Percentiles rank a stretch among this genome's conserved stretches.
Evolutionary conservation across 2,329 filamentous ascomycete species (phyloP).

Genomic region (Lasiodiplodia hormozganensis): DNA sequence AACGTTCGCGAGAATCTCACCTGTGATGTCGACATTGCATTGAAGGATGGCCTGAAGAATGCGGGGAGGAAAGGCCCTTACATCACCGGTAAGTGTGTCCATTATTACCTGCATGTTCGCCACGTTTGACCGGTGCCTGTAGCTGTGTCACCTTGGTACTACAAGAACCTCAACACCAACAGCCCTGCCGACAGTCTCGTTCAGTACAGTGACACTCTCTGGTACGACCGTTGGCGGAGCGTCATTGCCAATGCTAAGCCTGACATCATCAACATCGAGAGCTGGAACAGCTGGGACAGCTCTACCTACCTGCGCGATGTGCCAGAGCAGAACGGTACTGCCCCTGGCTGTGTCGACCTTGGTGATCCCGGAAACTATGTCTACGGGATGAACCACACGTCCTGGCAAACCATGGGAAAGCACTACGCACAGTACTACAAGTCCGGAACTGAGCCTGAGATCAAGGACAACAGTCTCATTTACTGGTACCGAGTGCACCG

Average conservation of each 20-base stretch:
- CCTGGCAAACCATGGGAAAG: slow-evolving; percentile 48
- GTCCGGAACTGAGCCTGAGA: slow-evolving; percentile 39
- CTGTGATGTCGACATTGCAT: slow-evolving; percentile 39
- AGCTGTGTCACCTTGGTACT: slow-evolving; percentile 51
- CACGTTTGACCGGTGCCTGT: slow-evolving; percentile 26
- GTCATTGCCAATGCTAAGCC: slow-evolving; percentile 40
- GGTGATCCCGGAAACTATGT: slow-evolving; percentile 45
- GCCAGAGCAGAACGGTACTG: slow-evolving; percentile 40
- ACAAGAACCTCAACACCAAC: slow-evolving; percentile 47
- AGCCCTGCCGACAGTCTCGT: slow-evolving; percentile 41
- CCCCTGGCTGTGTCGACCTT: slow-evolving; percentile 26
- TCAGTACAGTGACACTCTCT: slow-evolving; percentile 48
- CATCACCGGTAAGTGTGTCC: slow-evolving; percentile 45
- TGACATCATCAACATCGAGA: slow-evolving; percentile 49
- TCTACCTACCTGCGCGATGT: slow-evolving; percentile 50
- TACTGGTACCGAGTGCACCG: slow-evolving; percentile 50
- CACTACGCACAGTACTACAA: slow-evolving; percentile 49
- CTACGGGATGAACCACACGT: slow-evolving; percentile 44
- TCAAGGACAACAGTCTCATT: slow-evolving; percentile 46
- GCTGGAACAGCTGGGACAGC: slow-evolving; percentile 50
- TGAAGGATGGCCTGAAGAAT: slow-evolving; percentile 43
- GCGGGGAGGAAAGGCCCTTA: slow-evolving; percentile 46
- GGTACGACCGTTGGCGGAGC: slow-evolving; percentile 38
- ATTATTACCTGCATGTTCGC: background rate
- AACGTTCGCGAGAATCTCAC: slow-evolving; percentile 22